Base-by-base conservation (phyloP, 257 asterid species). In the Solanum paucissectum region DNA sequence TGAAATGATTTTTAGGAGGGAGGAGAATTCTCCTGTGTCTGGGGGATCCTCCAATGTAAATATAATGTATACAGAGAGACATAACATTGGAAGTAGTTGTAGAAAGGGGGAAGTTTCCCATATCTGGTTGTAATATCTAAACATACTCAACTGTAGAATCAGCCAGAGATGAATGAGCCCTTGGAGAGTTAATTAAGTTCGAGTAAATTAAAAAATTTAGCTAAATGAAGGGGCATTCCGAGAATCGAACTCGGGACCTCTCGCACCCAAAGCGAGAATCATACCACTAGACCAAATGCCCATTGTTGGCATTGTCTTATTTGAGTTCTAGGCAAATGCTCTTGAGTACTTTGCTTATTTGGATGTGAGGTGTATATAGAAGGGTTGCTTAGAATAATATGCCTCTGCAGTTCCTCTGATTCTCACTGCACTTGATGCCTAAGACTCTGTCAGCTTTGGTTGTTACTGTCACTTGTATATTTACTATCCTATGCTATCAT, bases 181-280 rank as follows among this genome's bases (percentile, higher is more conserved):
- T 29, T 81, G 85, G 68, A 8, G 85, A 49, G 42, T 46, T 81
- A 18, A 27, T 81, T 37, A 81, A 46, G 68, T 49, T 81, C 0
- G 10, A 81, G 29, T 29, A 81, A 46, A 27, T 81, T 4, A 46
- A 46, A 81, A 81, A 81, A 0, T 1, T 81, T 3, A 29, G 25
- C 27, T 9, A 81, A 16, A 29, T 18, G 3, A 81, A 79, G 98
- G 98, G 96, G 95, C 98, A 94, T 93, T 94, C 94, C 95, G 92
- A 93, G 95, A 92, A 93, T 96, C 87, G 93, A 95, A 93, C 95
- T 92, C 91, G 90, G 92, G 98, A 92, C 96, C 96, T 91, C 94
- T 90, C 44, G 79, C 82, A 92, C 97, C 97, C 95, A 74, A 90
- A 96, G 95, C 92, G 92, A 92, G 98, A 94, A 94, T 95, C 96